phyloP scores from a whole-genome alignment of 495 filamentous ascomycete species.

The Podospora pseudocomata region DNA sequence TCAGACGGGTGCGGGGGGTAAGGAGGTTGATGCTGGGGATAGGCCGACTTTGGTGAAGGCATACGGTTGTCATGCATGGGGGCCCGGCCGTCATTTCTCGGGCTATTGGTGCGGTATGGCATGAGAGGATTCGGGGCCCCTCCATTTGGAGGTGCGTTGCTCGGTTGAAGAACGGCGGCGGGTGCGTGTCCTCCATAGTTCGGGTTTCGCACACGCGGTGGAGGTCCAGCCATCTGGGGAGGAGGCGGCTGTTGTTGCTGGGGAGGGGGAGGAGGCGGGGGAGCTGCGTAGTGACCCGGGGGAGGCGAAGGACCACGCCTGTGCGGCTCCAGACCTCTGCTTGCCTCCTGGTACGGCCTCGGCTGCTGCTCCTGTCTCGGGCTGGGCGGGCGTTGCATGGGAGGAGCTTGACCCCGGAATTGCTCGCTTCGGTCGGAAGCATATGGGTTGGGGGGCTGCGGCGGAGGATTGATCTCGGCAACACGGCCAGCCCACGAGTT shows the following conservation, averaged over 20 bases:
- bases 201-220: slow-evolving; percentile 63
- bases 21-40: slow-evolving; percentile 73
- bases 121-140: slow-evolving; percentile 65
- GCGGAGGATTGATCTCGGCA: slow-evolving; percentile 71
- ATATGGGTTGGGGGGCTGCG: slow-evolving; percentile 70
- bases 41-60: slow-evolving; percentile 76
- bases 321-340: slow-evolving; percentile 42
- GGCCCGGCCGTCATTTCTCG: slow-evolving; percentile 71
- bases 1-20: slow-evolving; percentile 62
- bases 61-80: slow-evolving; percentile 77
- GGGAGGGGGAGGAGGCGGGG: slow-evolving; percentile 54
- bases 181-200: slow-evolving; percentile 63
- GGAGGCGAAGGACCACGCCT: slow-evolving; percentile 46
- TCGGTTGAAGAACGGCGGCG: slow-evolving; percentile 42
- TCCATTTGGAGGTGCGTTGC: slow-evolving; percentile 29
- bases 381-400: slow-evolving; percentile 61
- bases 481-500: slow-evolving; percentile 74
- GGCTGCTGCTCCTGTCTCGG: slow-evolving; percentile 68
- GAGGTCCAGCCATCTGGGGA: slow-evolving; percentile 34
- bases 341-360: slow-evolving; percentile 70
- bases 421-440: slow-evolving; percentile 63
- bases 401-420: slow-evolving; percentile 45
- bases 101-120: slow-evolving; percentile 73
- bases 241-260: slow-evolving; percentile 47
- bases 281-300: slow-evolving; percentile 59